These are phyloP conservation scores for Vitis rupestris DNA, from an alignment of 164 flowering plant genomes.

Conservation along the genomic window DNA sequence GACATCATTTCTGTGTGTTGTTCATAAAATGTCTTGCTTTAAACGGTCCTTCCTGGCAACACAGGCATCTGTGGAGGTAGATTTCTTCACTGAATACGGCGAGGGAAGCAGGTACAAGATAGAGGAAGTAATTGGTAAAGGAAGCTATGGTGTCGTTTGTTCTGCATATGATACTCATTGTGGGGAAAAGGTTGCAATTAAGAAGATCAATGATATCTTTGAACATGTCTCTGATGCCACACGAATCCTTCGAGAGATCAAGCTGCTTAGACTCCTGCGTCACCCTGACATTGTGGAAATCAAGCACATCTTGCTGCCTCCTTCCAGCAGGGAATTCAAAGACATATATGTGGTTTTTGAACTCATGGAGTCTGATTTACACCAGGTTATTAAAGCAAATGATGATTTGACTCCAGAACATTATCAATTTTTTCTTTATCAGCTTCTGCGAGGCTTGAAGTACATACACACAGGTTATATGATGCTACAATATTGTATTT, in stretches of 20 bases:
- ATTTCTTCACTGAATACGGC: constrained; percentile 95
- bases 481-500: neutral
- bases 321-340: constrained; percentile 93
- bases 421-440: constrained; percentile 95
- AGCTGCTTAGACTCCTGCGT: constrained; percentile 85
- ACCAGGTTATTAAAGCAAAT: constrained; percentile 96
- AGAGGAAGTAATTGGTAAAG: constrained; percentile 97
- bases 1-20: neutral
- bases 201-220: constrained; percentile 95
- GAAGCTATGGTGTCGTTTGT: constrained; percentile 97
- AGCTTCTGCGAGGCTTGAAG: constrained; percentile 92
- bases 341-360: constrained; percentile 97
- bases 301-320: constrained; percentile 93
- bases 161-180: constrained; percentile 84
- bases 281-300: constrained; percentile 99
- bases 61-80: constrained; percentile 77
- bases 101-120: constrained; percentile 87
- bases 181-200: constrained; percentile 95
- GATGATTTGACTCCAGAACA: constrained; percentile 97
- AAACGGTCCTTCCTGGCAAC: constrained; percentile 7
- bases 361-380: constrained; percentile 97
- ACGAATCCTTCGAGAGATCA: constrained; percentile 93
- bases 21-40: constrained; percentile 1
- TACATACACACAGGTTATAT: constrained; percentile 85
- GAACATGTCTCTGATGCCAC: constrained; percentile 98